These are phyloP conservation scores for Penicillium sp. DNA, from an alignment of 2,329 filamentous ascomycete genomes.

Conservation along the genomic window DNA sequence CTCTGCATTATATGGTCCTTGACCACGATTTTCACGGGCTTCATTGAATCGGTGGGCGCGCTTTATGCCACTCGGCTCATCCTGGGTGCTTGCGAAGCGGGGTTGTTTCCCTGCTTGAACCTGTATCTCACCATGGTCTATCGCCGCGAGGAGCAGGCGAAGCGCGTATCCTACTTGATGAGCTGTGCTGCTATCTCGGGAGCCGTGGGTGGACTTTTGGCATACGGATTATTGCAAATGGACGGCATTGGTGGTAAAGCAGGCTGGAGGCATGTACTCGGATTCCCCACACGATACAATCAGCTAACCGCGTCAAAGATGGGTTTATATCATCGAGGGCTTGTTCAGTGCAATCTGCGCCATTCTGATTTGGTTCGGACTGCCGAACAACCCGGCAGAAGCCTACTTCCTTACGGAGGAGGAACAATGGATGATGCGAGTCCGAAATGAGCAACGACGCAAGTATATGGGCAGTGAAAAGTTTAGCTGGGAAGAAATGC, in stretches of 20 bases:
- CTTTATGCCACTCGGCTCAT: slow-evolving; percentile 44
- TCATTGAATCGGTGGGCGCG: slow-evolving; percentile 43
- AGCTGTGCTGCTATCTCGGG: slow-evolving; percentile 41
- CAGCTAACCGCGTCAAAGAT: slow-evolving; percentile 24
- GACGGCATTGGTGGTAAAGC: slow-evolving; percentile 45
- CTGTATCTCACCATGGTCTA: slow-evolving; percentile 44
- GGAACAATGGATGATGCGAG: slow-evolving; percentile 52
- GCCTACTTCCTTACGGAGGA: slow-evolving; percentile 52
- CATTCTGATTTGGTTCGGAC: slow-evolving; percentile 46
- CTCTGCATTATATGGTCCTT: slow-evolving; percentile 49
- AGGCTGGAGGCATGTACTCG: slow-evolving; percentile 46
- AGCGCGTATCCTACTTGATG: slow-evolving; percentile 43
- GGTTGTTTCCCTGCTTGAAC: slow-evolving; percentile 42
- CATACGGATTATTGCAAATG: slow-evolving; percentile 44
- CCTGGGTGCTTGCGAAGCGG: slow-evolving; percentile 39
- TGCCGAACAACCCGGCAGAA: slow-evolving; percentile 48
- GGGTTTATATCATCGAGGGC: slow-evolving; percentile 54
- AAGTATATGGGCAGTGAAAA: slow-evolving; percentile 52
- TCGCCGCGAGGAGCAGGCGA: slow-evolving; percentile 41
- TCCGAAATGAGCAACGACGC: slow-evolving; percentile 46
- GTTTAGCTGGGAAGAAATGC: slow-evolving; percentile 53
- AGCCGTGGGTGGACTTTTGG: slow-evolving; percentile 42
- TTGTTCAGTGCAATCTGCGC: slow-evolving; percentile 46
- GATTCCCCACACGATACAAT: background rate
- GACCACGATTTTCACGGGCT: slow-evolving; percentile 50